phyloP scores from a whole-genome alignment of 768 basidiomycete genomes.

The Tricholoma hemisulphureum region DNA sequence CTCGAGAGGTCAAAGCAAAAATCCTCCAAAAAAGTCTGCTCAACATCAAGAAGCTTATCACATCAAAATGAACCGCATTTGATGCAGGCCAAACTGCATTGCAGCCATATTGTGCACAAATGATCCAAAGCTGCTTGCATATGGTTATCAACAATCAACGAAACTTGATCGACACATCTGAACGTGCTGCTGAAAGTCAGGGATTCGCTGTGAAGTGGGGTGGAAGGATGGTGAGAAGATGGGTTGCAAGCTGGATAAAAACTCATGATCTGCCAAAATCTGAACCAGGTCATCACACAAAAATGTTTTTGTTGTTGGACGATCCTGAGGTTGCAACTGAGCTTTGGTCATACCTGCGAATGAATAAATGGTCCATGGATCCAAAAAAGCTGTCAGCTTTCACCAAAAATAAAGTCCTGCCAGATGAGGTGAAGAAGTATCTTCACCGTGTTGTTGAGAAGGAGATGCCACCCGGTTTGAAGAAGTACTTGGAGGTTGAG shows the following conservation, averaged over 20 bases:
- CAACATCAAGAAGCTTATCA: slow-evolving; percentile 13
- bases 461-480: slow-evolving; percentile 18
- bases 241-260: slow-evolving; percentile 13
- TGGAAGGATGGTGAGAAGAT: slow-evolving; percentile 5
- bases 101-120: slow-evolving; percentile 19
- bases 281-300: slow-evolving; percentile 10
- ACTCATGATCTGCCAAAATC: slow-evolving; percentile 8
- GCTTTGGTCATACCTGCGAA: slow-evolving; percentile 13
- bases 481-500: not conserved
- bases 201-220: slow-evolving; percentile 16
- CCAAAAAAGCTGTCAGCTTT: not conserved
- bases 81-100: slow-evolving; percentile 15
- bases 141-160: slow-evolving; percentile 19
- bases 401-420: slow-evolving; percentile 5
- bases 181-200: slow-evolving; percentile 20
- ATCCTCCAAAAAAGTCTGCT: not conserved
- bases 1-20: not conserved
- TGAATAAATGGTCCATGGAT: slow-evolving; percentile 32
- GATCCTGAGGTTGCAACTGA: slow-evolving; percentile 13
- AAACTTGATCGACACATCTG: slow-evolving; percentile 18
- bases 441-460: not conserved
- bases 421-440: slow-evolving; percentile 1
- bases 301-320: slow-evolving; percentile 13
- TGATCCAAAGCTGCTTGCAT: slow-evolving; percentile 19
- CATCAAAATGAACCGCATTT: slow-evolving; percentile 11